Base-by-base conservation (phyloP, 495 filamentous ascomycete species). In the Aspergillus campestris region DNA sequence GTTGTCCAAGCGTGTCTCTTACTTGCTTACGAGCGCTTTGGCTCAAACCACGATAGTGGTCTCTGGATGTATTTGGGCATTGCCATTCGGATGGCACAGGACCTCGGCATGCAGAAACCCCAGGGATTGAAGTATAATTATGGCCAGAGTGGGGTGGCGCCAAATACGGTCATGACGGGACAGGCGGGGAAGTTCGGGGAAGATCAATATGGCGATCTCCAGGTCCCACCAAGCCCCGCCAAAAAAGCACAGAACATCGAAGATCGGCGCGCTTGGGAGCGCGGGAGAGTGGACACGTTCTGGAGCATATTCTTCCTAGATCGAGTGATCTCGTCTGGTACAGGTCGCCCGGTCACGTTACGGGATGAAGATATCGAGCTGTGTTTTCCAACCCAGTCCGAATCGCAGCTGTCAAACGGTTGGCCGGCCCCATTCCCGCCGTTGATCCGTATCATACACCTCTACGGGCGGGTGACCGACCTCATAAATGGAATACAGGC, bases 31-130 rank as follows among this genome's bases (percentile, higher is more conserved):
- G 84, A 89, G 49, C 82, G 86, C 34, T 94, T 94, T 48, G 87
- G 87, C 9, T 82, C 83, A 14, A 87, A 87, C 52, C 83, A 85
- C 49, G 87, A 91, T 56, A 91, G 87, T 60, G 86, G 86, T 3
- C 66, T 94, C 12, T 94, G 87, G 87, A 91, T 90, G 86, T 90
- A 89, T 51, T 66, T 91, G 11, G 87, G 87, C 0, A 81, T 87
- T 46, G 81, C 86, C 0, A 91, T 94, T 51, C 77, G 87, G 24
- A 89, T 94, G 85, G 85, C 84, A 0, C 78, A 89, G 44, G 87
- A 94, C 58, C 71, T 94, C 5, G 87, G 87, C 3, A 71, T 94
- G 52, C 84, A 87, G 49, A 90, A 87, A 39, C 62, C 81, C 28
- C 83, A 86, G 48, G 87, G 87, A 0, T 72, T 85, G 44, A 83